Evolutionary conservation across 495 filamentous ascomycete genomes (phyloP), one percentile per base, ranked within the genome.

Genomic region (Penicillium cataractarum): DNA sequence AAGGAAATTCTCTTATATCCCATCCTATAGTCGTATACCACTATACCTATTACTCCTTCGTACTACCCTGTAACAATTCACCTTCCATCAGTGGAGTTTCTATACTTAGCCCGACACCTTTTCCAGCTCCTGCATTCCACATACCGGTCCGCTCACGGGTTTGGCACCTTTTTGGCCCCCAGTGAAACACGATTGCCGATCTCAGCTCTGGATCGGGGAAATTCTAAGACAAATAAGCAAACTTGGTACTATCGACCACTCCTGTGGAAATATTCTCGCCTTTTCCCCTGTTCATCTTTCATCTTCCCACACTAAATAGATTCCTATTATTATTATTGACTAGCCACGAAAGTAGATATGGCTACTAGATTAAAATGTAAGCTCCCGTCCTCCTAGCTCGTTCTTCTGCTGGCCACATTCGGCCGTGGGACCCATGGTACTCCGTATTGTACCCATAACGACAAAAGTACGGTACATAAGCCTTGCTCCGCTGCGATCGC

Each of bases 141-240:
- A 46, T 58, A n/a, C 49, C 48, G 29, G 29, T 54, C 55, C 55
- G 55, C 55, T 58, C 42, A 13, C 55, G 55, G 53, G 33, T 37
- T 33, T 33, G 31, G 31, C 7, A 10, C 31, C n/a, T n/a, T 33
- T 35, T 62, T 49, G 54, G 60, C 39, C 39, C 58, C 59, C 59
- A 55, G 32, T 15, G 24, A 48, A 15, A 9, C 27, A 62, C 2
- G 19, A n/a, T 31, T 46, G 22, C 12, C 40, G 48, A 50, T 50
- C 48, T 19, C 26, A 29, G 48, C 22, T 12, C 9, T 37, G 33
- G 33, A 22, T 26, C 48, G 21, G 48, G 48, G 22, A 44, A 44
- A 44, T 44, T 44, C n/a, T 6, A 44, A 44, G 40, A 44, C 40
- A 44, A 44, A 44, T 44, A n/a, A 44, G 19, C 40, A 44, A n/a